Base-by-base conservation (phyloP, 2,329 filamentous ascomycete genomes). In the Colletotrichum sp. region DNA sequence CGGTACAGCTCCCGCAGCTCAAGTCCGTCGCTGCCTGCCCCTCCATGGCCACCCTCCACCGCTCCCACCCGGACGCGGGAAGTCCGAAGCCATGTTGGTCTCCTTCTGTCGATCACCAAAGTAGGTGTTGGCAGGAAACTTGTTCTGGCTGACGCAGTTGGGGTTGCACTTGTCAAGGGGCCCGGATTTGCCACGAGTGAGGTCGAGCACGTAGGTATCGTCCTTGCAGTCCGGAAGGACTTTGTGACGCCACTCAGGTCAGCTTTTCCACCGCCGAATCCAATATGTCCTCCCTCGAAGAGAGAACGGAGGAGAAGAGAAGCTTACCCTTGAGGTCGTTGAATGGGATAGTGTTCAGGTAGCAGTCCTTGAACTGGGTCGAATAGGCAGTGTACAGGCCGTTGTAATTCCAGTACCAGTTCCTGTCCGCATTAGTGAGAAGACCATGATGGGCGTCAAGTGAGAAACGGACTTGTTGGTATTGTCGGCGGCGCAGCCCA, bases 351-450 rank as follows among this genome's bases (percentile, higher is more conserved):
- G 65, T 77, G 59, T 71, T 73, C 52, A 77, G 73, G 36, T 71
- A 67, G 70, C 76, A 78, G n/a, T 78, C 70, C 32, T 69, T 77
- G 65, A 77, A 67, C n/a, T 78, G 59, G n/a, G 69, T 73, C 15
- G 69, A 77, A 63, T 73, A 78, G 9, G 76, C 36, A 4, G 74
- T 77, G 74, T 78, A 78, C 26, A 78, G 74, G 26, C 76, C 76
- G 67, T 78, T 78, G 62, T 77, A 78, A 70, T 78, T 77, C 76
- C 76, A 78, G 63, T 77, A 77, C 73, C 73, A 77, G 52, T 72
- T 71, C 36, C 76, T 77, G 52, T 28, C 6, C 13, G 21, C 8
- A 5, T 24, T 34, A 52, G 59, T 1, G 2, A 63, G 34, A 16
- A 69, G 2, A 6, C 24, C 16, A 21, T 24, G 24, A 52, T 15